Percentiles rank a stretch among this genome's conserved stretches.
Conservation (phyloP, 352 stramenopile species). For the Thraustochytrium striatum region DNA sequence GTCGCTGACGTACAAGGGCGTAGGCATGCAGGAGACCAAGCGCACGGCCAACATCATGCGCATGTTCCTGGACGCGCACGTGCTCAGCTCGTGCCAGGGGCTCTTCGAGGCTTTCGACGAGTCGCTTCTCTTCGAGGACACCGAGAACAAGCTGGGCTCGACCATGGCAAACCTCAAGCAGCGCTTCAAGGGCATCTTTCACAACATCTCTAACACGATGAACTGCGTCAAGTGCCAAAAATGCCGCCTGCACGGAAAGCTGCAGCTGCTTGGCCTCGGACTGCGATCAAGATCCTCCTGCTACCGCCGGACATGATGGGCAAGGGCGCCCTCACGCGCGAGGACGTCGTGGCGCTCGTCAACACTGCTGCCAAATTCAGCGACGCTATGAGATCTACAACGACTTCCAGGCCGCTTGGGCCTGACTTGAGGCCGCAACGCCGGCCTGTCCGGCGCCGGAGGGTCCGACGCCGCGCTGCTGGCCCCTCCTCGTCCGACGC, state of each 20-base stretch:
- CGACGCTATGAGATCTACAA: slow-evolving; percentile 41
- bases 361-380: slow-evolving; percentile 46
- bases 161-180: slow-evolving; percentile 42
- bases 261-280: slow-evolving; percentile 84
- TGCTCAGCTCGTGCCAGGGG: slow-evolving; percentile 61
- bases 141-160: slow-evolving; percentile 9
- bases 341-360: slow-evolving; percentile 47
- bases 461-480: not conserved
- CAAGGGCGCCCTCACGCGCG: slow-evolving; percentile 10
- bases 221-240: slow-evolving; percentile 97
- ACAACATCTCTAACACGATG: slow-evolving; percentile 95
- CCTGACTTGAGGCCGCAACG: not conserved
- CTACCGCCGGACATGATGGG: slow-evolving; percentile 27
- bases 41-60: slow-evolving; percentile 67
- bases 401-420: not conserved
- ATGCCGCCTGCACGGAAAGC: slow-evolving; percentile 95
- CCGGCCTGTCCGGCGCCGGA: not conserved
- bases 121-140: slow-evolving; percentile 65
- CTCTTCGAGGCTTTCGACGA: slow-evolving; percentile 74
- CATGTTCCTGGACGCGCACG: slow-evolving; percentile 66
- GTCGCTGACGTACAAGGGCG: slow-evolving; percentile 87
- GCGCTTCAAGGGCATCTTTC: slow-evolving; percentile 77
- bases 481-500: not conserved
- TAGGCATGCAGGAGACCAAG: slow-evolving; percentile 77
- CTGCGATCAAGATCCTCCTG: slow-evolving; percentile 43